A percentile compares a stretch with the other conserved stretches of the same genome.
Evolutionary conservation across 2,329 filamentous ascomycete genomes (phyloP).

Genomic region (Tolypocladium album): DNA sequence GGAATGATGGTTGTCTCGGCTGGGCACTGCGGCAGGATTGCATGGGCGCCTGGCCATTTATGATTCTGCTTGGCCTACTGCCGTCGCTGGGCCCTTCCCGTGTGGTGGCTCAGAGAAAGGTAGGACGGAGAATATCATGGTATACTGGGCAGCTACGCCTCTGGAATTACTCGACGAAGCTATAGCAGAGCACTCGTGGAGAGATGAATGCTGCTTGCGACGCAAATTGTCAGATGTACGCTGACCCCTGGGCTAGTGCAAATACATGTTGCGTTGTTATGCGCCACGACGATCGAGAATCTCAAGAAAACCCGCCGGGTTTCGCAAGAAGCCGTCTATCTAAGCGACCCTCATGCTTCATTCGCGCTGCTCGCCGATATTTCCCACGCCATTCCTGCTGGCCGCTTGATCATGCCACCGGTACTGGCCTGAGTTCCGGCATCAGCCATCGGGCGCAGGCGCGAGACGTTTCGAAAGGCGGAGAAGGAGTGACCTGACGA

Average conservation of each 20-base stretch:
- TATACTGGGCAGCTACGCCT: not conserved
- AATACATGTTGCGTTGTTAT: too few species aligned
- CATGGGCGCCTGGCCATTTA: not conserved
- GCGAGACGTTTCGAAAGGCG: not conserved
- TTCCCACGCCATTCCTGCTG: not conserved
- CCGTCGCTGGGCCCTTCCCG: not conserved
- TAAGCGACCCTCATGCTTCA: not conserved
- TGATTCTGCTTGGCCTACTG: not conserved
- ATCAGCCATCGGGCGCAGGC: not conserved
- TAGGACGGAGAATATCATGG: too few species aligned
- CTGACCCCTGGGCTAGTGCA: not conserved
- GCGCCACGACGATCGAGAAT: not conserved
- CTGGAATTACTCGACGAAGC: not conserved
- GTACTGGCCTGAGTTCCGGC: not conserved
- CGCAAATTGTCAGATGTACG: not conserved
- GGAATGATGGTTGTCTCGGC: constrained; percentile 5
- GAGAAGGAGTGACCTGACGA: not conserved
- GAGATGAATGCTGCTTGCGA: not conserved
- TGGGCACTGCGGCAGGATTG: not conserved
- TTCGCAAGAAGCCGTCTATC: not conserved
- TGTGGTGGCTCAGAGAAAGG: not conserved
- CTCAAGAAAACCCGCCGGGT: not conserved
- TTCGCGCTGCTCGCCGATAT: not conserved
- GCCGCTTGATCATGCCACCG: not conserved
- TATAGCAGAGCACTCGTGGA: not conserved